phyloP scores from a whole-genome alignment of 495 filamentous ascomycete species.

The Oidiodendron maius region DNA sequence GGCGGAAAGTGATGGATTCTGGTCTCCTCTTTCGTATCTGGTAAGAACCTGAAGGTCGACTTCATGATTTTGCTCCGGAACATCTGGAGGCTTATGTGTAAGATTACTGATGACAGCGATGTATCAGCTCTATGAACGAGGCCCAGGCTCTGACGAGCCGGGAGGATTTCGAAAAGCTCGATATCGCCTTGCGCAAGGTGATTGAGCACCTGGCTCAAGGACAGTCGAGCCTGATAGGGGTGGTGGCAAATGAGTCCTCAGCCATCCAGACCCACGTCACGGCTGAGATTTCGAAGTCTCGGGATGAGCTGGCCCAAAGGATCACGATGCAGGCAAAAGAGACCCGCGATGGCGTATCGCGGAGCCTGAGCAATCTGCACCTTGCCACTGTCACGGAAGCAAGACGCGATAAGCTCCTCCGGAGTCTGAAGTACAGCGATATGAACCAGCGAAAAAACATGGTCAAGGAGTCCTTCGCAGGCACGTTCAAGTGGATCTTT shows the following conservation, averaged over 20 bases:
- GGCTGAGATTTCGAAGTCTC: neutral
- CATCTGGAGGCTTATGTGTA: neutral
- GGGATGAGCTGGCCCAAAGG: too few relatives aligned
- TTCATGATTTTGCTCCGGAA: neutral
- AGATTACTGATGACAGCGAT: slow-evolving; percentile 9
- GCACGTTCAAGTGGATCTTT: neutral
- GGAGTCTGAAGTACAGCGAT: neutral
- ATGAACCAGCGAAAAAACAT: neutral
- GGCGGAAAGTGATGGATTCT: slow-evolving; percentile 13
- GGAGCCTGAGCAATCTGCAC: neutral
- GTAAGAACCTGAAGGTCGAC: slow-evolving; percentile 2
- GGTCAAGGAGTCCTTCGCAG: neutral
- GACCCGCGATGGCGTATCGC: neutral
- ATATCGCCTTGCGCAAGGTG: slow-evolving; percentile 1
- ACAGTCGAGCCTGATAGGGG: neutral
- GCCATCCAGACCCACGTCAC: neutral
- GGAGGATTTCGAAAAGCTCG: slow-evolving; percentile 11
- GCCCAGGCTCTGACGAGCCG: too few relatives aligned
- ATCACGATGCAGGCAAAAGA: neutral
- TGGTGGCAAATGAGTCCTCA: neutral
- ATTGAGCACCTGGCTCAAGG: neutral
- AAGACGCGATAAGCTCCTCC: neutral
- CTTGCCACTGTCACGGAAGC: neutral
- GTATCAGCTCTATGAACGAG: slow-evolving; percentile 15
- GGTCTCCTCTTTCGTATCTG: slow-evolving; percentile 14